Percentiles rank a stretch among this genome's conserved stretches.
phyloP scores from a whole-genome alignment of 768 basidiomycete species.

The Stropharia rugosoannulata region DNA sequence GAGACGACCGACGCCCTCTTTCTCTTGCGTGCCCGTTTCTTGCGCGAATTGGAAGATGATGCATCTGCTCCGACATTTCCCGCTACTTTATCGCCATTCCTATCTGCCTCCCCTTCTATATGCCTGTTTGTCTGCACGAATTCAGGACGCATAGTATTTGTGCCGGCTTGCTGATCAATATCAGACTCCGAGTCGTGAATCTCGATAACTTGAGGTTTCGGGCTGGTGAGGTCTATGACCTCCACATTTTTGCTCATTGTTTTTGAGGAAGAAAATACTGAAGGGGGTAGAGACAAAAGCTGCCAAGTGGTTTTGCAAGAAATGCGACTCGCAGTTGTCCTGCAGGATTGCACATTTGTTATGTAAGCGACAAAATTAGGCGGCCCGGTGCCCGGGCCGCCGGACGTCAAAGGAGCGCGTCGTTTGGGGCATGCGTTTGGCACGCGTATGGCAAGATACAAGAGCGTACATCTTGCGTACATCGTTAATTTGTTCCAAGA shows the following conservation, averaged over 20 bases:
- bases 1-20: background rate
- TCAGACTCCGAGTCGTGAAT: background rate
- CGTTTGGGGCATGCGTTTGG: too few relatives aligned
- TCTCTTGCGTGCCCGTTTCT: background rate
- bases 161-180: background rate
- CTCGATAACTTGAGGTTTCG: background rate
- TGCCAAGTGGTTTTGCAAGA: background rate
- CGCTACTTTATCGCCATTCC: background rate
- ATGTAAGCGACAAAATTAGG: slow-evolving; percentile 3
- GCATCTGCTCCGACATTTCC: background rate
- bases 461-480: too few relatives aligned
- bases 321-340: background rate
- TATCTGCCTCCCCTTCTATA: background rate
- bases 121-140: background rate
- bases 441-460: too few relatives aligned
- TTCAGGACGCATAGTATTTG: background rate
- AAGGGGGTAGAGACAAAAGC: background rate
- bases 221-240: slow-evolving; percentile 8
- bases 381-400: background rate
- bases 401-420: background rate
- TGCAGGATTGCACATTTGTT: background rate
- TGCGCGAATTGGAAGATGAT: background rate
- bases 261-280: background rate
- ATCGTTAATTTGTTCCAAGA: too few relatives aligned
- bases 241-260: background rate